Base-by-base conservation (phyloP, 1,284 basidiomycete species). In the Erythrobasidium hasegawianum region DNA sequence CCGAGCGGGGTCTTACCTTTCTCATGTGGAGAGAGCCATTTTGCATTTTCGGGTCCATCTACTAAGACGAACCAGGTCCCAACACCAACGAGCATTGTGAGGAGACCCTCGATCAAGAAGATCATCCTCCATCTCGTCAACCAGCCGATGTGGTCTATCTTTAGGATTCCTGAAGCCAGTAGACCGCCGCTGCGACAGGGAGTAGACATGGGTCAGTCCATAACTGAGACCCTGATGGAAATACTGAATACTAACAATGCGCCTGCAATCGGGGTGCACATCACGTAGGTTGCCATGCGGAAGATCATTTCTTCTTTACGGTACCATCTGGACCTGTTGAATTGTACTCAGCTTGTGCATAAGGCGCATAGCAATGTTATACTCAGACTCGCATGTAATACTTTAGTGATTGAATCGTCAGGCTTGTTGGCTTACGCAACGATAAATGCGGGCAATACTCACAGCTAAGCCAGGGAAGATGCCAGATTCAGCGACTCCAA, bases 171-270 rank as follows among this genome's bases (percentile, higher is more conserved):
- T 5, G 27, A 5, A 39, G 45, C 13, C n/a, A 13, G 40, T 13
- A 43, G 40, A 43, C 71, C 69, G 2, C 59, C 39, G 47, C n/a
- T n/a, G n/a, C n/a, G n/a, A n/a, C n/a, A n/a, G n/a, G n/a, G n/a
- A n/a, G n/a, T n/a, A n/a, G n/a, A n/a, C n/a, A n/a, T n/a, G n/a
- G n/a, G n/a, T n/a, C n/a, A n/a, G n/a, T n/a, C n/a, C n/a, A n/a
- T n/a, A n/a, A n/a, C n/a, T n/a, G n/a, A n/a, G n/a, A n/a, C n/a
- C n/a, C n/a, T n/a, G n/a, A n/a, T 52, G 27, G 18, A n/a, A n/a
- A n/a, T n/a, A n/a, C n/a, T 55, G 11, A 75, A 43, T 1, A 74
- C 74, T 16, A 74, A 73, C 8, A 74, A 71, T 1, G 74, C 74
- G 18, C 74, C 74, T 0, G 74, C 72, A 2, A 67, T 40, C 2